A percentile compares a stretch with the other conserved stretches of the same genome.
Conservation (phyloP, 2,329 filamentous ascomycete genomes). For the Nothophoma quercina region DNA sequence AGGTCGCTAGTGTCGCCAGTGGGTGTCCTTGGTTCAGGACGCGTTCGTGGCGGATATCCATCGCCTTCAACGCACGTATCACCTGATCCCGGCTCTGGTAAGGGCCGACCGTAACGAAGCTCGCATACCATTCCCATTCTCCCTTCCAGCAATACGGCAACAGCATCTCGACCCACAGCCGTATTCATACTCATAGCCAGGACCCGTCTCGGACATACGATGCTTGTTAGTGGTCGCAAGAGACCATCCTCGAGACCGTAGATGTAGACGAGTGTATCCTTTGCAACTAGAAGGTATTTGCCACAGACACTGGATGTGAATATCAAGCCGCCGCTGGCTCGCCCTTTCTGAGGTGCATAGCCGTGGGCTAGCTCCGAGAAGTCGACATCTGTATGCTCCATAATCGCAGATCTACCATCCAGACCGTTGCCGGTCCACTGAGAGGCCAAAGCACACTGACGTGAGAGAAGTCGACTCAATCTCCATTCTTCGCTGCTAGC, state of each 20-base stretch:
- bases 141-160: slow-evolving; percentile 67
- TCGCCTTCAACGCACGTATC: slow-evolving; percentile 23
- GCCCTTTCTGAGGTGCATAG: slow-evolving; percentile 19
- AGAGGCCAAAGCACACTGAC: slow-evolving; percentile 57
- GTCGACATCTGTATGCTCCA: slow-evolving; percentile 38
- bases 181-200: slow-evolving; percentile 70
- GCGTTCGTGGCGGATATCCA: slow-evolving; percentile 12
- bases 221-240: slow-evolving; percentile 58
- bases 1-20: slow-evolving; percentile 20
- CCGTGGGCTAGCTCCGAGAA: slow-evolving; percentile 45
- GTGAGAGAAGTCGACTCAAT: slow-evolving; percentile 58
- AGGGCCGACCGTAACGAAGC: slow-evolving; percentile 23
- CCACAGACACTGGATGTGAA: slow-evolving; percentile 67
- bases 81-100: slow-evolving; percentile 2
- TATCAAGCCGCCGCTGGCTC: slow-evolving; percentile 39
- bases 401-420: slow-evolving; percentile 20
- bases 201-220: slow-evolving; percentile 65
- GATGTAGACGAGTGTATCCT: slow-evolving; percentile 63
- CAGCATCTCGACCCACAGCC: slow-evolving; percentile 61
- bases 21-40: slow-evolving; percentile 17
- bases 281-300: slow-evolving; percentile 64
- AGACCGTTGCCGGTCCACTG: slow-evolving; percentile 51
- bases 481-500: slow-evolving; percentile 42
- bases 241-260: slow-evolving; percentile 56
- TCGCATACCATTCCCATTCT: slow-evolving; percentile 69